Evolutionary conservation across 2,329 filamentous ascomycete species (phyloP).

Genomic region (Cordyceps fumosorosea): DNA sequence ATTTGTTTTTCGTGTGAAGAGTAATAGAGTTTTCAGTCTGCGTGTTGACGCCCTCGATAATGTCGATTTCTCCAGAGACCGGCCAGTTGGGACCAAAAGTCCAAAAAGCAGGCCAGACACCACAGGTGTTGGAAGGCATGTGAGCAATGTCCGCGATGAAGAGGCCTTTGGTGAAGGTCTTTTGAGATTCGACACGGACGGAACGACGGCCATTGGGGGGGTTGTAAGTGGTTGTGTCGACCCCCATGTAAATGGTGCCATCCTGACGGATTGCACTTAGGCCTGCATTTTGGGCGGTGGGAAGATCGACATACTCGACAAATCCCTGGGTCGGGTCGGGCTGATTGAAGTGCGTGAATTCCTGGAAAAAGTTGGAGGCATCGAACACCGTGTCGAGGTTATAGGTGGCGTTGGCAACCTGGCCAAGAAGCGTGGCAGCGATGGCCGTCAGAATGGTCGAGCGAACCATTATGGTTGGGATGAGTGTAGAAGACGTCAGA

Average conservation of each 20-base stretch:
- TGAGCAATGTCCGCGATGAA: slow-evolving; percentile 68
- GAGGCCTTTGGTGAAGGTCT: slow-evolving; percentile 61
- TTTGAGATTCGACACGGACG: slow-evolving; percentile 61
- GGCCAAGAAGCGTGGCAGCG: slow-evolving; percentile 25
- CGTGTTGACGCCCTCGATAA: slow-evolving; percentile 70
- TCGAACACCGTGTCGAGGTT: slow-evolving; percentile 42
- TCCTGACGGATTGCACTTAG: slow-evolving; percentile 49
- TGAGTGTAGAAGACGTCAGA: not conserved
- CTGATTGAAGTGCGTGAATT: slow-evolving; percentile 49
- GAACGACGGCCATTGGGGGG: slow-evolving; percentile 58
- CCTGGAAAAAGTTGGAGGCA: slow-evolving; percentile 47
- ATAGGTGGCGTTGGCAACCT: slow-evolving; percentile 31
- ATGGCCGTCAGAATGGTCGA: slow-evolving; percentile 21
- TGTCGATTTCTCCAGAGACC: slow-evolving; percentile 65
- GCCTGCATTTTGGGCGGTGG: slow-evolving; percentile 49
- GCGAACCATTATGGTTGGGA: slow-evolving; percentile 18
- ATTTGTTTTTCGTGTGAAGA: slow-evolving; percentile 59
- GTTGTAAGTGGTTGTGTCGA: slow-evolving; percentile 54
- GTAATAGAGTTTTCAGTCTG: slow-evolving; percentile 55
- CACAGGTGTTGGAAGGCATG: slow-evolving; percentile 67
- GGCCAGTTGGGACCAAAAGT: slow-evolving; percentile 66
- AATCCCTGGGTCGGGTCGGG: slow-evolving; percentile 69
- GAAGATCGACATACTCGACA: slow-evolving; percentile 59
- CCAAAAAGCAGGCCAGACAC: slow-evolving; percentile 72
- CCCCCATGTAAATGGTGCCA: slow-evolving; percentile 59